Evolutionary conservation across 768 basidiomycete species (phyloP).

Genomic region (Podaxis sp.): DNA sequence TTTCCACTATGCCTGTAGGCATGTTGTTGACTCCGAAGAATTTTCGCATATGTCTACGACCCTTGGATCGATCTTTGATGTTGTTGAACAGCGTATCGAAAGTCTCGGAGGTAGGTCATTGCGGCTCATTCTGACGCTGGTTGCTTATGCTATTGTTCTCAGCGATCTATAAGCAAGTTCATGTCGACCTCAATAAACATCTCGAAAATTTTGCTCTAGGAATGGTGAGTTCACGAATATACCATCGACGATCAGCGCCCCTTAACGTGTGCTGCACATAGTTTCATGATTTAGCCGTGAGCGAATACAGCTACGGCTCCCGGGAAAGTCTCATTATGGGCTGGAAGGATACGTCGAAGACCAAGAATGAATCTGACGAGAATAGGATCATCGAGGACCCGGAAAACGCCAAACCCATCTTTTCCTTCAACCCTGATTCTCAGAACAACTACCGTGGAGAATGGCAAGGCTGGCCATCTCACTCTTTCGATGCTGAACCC

Average conservation of each 20-base stretch:
- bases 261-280: background rate
- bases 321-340: conserved; percentile 1
- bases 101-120: conserved; percentile 26
- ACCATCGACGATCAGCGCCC: background rate
- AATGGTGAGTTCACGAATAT: conserved; percentile 20
- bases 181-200: conserved; percentile 28
- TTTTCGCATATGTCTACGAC: conserved; percentile 25
- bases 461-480: background rate
- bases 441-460: background rate
- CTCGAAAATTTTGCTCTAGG: conserved; percentile 35
- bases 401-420: conserved; percentile 1
- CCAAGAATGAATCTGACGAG: conserved; percentile 1
- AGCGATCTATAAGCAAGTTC: conserved; percentile 34
- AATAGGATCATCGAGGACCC: background rate
- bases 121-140: background rate
- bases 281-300: conserved; percentile 3
- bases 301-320: background rate
- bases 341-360: background rate
- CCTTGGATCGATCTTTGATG: conserved; percentile 24
- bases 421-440: background rate
- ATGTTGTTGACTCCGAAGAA: conserved; percentile 30
- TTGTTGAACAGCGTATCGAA: conserved; percentile 28
- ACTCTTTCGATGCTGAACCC: conserved; percentile 2
- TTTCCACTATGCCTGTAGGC: conserved; percentile 26
- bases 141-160: background rate